Conservation (phyloP, 192 early-diverging fungal species). For the Phlyctochytrium arcticum region DNA sequence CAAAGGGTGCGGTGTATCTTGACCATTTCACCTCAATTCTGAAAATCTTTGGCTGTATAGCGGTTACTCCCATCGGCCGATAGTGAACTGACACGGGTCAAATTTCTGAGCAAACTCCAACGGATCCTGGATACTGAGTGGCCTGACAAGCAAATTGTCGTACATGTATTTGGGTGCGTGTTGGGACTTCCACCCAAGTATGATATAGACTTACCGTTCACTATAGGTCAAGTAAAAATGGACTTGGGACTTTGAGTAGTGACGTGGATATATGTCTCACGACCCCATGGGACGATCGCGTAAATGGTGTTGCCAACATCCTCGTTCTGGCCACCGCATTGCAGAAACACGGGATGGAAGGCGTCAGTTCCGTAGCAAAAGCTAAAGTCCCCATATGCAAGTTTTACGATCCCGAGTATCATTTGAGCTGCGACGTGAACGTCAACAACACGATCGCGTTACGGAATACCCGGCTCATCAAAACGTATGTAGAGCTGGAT, state of each 20-base stretch:
- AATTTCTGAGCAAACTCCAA: slow-evolving; percentile 79
- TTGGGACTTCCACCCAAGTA: background rate
- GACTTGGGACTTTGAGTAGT: slow-evolving; percentile 73
- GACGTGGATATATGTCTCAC: slow-evolving; percentile 93
- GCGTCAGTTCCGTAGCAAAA: slow-evolving; percentile 69
- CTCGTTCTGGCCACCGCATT: slow-evolving; percentile 69
- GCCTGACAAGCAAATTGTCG: slow-evolving; percentile 70
- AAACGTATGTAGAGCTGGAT: slow-evolving; percentile 84
- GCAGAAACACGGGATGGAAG: slow-evolving; percentile 76
- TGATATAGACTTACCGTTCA: background rate
- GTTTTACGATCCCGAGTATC: slow-evolving; percentile 80
- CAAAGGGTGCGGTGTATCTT: slow-evolving; percentile 3
- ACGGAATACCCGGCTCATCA: slow-evolving; percentile 85
- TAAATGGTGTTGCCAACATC: slow-evolving; percentile 59
- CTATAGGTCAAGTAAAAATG: slow-evolving; percentile 78
- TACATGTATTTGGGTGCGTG: slow-evolving; percentile 82
- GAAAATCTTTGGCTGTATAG: too few species aligned
- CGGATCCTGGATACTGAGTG: slow-evolving; percentile 74
- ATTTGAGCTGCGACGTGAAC: slow-evolving; percentile 86
- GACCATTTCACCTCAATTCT: background rate
- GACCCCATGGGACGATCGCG: slow-evolving; percentile 75
- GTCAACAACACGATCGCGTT: slow-evolving; percentile 90
- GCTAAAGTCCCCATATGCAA: slow-evolving; percentile 95
- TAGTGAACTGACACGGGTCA: slow-evolving; percentile 31
- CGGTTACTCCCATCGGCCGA: slow-evolving; percentile 24